phyloP scores from a whole-genome alignment of 1,139 yeast species.

The Suhomyces ambrosiae region DNA sequence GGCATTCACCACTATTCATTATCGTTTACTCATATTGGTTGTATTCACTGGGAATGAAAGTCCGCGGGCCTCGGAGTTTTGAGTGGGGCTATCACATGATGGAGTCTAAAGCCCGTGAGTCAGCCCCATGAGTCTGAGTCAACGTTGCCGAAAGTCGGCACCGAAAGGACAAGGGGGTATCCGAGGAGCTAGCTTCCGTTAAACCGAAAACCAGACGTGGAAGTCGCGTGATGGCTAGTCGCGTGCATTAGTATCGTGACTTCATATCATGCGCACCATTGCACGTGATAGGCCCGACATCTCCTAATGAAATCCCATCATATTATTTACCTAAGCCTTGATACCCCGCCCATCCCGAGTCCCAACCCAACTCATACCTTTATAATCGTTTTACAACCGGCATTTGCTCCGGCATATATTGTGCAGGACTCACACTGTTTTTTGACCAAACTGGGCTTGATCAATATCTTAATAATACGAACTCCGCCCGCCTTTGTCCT shows the following conservation, averaged over 20 bases:
- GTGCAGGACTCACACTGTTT: neutral
- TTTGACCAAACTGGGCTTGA: slow-evolving; percentile 1
- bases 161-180: slow-evolving; percentile 4
- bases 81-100: slow-evolving; percentile 11
- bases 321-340: neutral
- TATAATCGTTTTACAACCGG: too few relatives aligned
- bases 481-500: too few relatives aligned
- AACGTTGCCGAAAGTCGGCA: slow-evolving; percentile 8
- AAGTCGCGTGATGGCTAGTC: too few relatives aligned
- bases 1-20: too few relatives aligned
- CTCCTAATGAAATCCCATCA: too few relatives aligned
- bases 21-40: too few relatives aligned
- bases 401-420: too few relatives aligned
- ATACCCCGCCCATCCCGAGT: neutral
- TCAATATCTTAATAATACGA: too few relatives aligned
- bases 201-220: too few relatives aligned
- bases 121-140: slow-evolving; percentile 2
- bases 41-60: too few relatives aligned
- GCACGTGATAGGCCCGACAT: too few relatives aligned
- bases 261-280: neutral
- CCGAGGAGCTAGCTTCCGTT: slow-evolving; percentile 11
- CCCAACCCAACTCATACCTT: neutral
- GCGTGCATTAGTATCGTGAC: too few relatives aligned
- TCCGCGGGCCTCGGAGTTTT: slow-evolving; percentile 6
- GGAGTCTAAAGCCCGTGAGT: slow-evolving; percentile 2